Base-by-base conservation (phyloP, 2,329 filamentous ascomycete species). In the Dactylonectria macrodidyma region DNA sequence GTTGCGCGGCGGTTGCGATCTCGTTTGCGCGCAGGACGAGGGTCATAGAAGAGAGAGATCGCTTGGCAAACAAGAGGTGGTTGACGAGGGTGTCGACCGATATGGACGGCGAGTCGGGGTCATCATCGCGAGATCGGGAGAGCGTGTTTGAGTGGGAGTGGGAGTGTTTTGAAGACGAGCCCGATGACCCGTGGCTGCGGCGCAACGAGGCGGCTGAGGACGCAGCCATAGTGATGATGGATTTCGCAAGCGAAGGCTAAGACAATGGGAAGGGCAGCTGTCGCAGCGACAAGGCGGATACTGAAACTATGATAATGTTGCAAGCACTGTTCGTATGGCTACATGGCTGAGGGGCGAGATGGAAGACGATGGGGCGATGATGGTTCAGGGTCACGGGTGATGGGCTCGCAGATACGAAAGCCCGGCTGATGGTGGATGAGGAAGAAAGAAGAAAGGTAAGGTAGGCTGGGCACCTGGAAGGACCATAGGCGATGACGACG, bases 21-120 rank as follows among this genome's bases (percentile, higher is more conserved):
- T 97, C 93, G 78, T 96, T 95, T 71, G 95, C 95, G 67, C 93
- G 93, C 78, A 93, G 91, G 59, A 98, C 94, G 67, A 93, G 91
- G 48, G 87, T 90, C 79, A 97, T 95, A 11, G 94, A 94, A 16
- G 93, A 93, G 5, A 98, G 88, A 1, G 95, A 95, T 51, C 94
- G 90, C 79, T 98, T 98, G 9, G 95, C 93, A 34, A 92, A 91
- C 47, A 98, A 90, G 41, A 98, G 91, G 81, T 97, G 91, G 60
- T 90, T 89, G 63, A 98, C 93, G 50, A 98, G 90, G 26, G 90
- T 90, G 74, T 97, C 94, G 76, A 97, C 88, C 38, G 81, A 74
- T 58, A 82, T 77, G 52, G 70, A 71, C 3, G 67, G 52, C 10
- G 62, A 50, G 48, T 57, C 55, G 30, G 58, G 7, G 58, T 69